Percentiles rank a stretch among this genome's conserved stretches.
Evolutionary conservation across 1,284 basidiomycete species (phyloP).

Genomic region (Ustilago shanxiensis): DNA sequence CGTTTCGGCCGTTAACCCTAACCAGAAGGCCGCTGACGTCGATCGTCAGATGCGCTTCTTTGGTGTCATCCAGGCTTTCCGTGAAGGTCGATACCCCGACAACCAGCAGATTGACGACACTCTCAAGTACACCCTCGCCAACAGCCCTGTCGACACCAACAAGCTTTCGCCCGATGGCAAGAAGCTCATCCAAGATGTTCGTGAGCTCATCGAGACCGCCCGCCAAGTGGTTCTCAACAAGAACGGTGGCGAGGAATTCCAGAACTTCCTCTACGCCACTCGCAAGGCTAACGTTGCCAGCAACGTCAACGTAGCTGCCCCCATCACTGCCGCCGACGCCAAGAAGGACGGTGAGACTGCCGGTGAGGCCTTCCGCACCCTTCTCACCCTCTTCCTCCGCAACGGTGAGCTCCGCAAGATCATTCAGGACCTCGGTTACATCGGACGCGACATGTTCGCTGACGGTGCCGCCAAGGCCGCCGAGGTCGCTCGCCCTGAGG

Average conservation of each 20-base stretch:
- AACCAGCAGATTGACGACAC: constrained; percentile 65
- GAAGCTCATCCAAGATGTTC: constrained; percentile 63
- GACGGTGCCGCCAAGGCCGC: constrained; percentile 82
- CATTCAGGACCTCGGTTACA: constrained; percentile 62
- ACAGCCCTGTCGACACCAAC: constrained; percentile 58
- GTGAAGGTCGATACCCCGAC: constrained; percentile 65
- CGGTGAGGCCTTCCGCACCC: constrained; percentile 63
- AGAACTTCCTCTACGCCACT: constrained; percentile 65
- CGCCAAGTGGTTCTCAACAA: constrained; percentile 64
- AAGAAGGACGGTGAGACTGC: constrained; percentile 65
- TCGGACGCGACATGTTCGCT: constrained; percentile 82
- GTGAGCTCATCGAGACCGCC: constrained; percentile 57
- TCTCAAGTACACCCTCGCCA: constrained; percentile 58
- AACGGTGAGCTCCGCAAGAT: constrained; percentile 66
- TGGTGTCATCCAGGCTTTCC: constrained; percentile 66
- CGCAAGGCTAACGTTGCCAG: constrained; percentile 55
- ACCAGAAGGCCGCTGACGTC: constrained; percentile 56
- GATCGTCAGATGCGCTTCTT: constrained; percentile 65
- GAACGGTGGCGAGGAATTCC: constrained; percentile 65
- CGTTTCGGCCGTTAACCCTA: constrained; percentile 48
- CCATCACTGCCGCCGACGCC: constrained; percentile 54
- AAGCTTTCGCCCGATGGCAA: constrained; percentile 64
- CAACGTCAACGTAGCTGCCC: constrained; percentile 52
- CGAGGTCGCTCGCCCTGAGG: constrained; percentile 78
- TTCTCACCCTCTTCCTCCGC: constrained; percentile 66